These are phyloP conservation scores for Trametes cingulata DNA, from an alignment of 768 basidiomycete species.

Conservation along the genomic window DNA sequence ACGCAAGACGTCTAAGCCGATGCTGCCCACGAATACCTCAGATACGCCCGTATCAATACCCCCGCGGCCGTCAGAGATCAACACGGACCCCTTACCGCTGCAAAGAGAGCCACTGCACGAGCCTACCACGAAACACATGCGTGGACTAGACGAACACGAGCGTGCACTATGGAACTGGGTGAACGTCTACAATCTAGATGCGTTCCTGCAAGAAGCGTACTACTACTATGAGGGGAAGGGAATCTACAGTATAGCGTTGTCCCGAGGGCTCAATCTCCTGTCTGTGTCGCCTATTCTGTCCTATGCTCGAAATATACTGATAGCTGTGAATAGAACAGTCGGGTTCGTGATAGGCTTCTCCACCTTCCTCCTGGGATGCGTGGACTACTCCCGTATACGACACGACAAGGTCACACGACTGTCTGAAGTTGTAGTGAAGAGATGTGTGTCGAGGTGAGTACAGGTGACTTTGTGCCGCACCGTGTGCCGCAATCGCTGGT, in stretches of 20 bases:
- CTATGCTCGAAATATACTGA: slow-evolving; percentile 29
- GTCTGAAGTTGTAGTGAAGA: slow-evolving; percentile 78
- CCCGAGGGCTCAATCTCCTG: slow-evolving; percentile 92
- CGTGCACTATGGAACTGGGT: slow-evolving; percentile 98
- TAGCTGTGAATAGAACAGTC: slow-evolving; percentile 66
- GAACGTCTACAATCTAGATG: slow-evolving; percentile 96
- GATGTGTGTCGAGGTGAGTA: slow-evolving; percentile 77
- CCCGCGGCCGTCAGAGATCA: slow-evolving; percentile 66
- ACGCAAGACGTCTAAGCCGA: slow-evolving; percentile 34
- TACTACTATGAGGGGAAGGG: slow-evolving; percentile 97
- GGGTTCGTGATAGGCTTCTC: slow-evolving; percentile 99
- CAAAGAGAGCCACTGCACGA: slow-evolving; percentile 25
- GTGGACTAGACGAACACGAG: slow-evolving; percentile 81
- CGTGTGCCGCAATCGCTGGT: too few relatives aligned
- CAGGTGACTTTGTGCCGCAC: too few relatives aligned
- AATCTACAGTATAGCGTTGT: slow-evolving; percentile 90
- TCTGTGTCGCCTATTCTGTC: slow-evolving; percentile 47
- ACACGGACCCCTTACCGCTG: slow-evolving; percentile 37
- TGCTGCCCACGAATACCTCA: slow-evolving; percentile 38
- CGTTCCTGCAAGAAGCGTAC: slow-evolving; percentile 94
- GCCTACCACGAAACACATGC: slow-evolving; percentile 47
- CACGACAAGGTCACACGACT: slow-evolving; percentile 67
- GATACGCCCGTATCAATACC: slow-evolving; percentile 49
- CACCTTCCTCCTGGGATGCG: slow-evolving; percentile 91
- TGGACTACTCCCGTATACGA: slow-evolving; percentile 85